Evolutionary conservation across 2,329 filamentous ascomycete species (phyloP).

Genomic region (Colletotrichum nymphaeae): DNA sequence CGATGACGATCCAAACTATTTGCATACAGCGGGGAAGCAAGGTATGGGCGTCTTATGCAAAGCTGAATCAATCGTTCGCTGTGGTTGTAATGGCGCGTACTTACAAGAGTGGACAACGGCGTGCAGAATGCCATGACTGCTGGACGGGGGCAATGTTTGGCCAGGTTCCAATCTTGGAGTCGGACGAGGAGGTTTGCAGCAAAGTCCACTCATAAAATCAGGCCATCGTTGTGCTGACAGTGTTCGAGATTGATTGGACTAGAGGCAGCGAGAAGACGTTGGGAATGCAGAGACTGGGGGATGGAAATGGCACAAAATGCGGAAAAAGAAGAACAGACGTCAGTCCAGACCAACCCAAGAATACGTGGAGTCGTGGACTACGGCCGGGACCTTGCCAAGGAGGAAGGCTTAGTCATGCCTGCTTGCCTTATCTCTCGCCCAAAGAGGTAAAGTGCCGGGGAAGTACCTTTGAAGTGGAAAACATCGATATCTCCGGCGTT

Average conservation of each 20-base stretch:
- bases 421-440: not conserved
- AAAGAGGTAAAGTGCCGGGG: not conserved
- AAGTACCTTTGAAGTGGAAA: not conserved
- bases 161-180: not conserved
- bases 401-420: not conserved
- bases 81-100: not conserved
- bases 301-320: not conserved
- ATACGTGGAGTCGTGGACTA: too few relatives aligned
- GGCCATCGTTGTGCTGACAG: conserved; percentile 5
- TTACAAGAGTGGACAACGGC: not conserved
- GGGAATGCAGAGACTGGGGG: not conserved
- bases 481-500: not conserved
- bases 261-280: not conserved
- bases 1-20: not conserved
- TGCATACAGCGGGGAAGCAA: not conserved
- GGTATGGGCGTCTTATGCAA: not conserved
- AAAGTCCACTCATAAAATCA: not conserved
- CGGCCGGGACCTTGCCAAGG: not conserved
- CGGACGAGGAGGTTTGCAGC: not conserved
- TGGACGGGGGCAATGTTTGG: not conserved
- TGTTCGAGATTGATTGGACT: not conserved
- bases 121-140: conserved; percentile 4
- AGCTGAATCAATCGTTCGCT: conserved; percentile 1
- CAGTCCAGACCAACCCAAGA: not conserved
- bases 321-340: not conserved